These are phyloP conservation scores for Colletotrichum nymphaeae DNA, from an alignment of 2,329 filamentous ascomycete species.

Conservation along the genomic window DNA sequence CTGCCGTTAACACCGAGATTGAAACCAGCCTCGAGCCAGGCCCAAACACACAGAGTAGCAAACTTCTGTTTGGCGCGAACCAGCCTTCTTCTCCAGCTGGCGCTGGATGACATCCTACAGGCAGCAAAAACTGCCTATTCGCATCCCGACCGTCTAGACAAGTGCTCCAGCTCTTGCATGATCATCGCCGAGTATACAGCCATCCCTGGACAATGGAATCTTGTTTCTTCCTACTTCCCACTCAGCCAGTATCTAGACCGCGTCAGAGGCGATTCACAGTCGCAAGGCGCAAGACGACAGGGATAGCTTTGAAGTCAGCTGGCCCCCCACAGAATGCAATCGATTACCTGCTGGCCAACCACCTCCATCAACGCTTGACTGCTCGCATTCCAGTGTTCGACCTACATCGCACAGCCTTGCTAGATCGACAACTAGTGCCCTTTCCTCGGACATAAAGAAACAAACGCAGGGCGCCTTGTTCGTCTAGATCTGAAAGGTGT, in stretches of 20 bases:
- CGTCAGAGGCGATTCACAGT: conserved; percentile 14
- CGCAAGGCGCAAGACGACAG: conserved; percentile 14
- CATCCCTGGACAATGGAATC: neutral
- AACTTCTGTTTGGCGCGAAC: conserved; percentile 9
- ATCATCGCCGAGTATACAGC: conserved; percentile 11
- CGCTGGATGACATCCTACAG: neutral
- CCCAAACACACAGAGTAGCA: conserved; percentile 29
- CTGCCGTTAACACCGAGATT: conserved; percentile 27
- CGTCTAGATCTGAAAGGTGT: neutral
- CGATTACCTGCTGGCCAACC: conserved; percentile 18
- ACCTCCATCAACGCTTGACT: neutral
- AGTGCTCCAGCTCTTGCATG: neutral
- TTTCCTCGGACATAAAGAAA: neutral
- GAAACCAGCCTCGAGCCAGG: conserved; percentile 32
- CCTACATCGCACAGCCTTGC: neutral
- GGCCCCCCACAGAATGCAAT: conserved; percentile 7
- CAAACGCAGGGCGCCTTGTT: conserved; percentile 8
- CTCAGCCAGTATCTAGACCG: conserved; percentile 12
- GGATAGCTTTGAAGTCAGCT: conserved; percentile 17
- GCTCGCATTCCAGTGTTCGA: neutral
- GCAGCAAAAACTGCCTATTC: neutral
- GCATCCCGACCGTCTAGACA: neutral
- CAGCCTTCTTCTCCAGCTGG: conserved; percentile 4
- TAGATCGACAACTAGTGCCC: conserved; percentile 27
- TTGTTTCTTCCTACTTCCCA: neutral